Base-by-base conservation (phyloP, 805 yeast genomes). In the Metschnikowia kunwiensis region DNA sequence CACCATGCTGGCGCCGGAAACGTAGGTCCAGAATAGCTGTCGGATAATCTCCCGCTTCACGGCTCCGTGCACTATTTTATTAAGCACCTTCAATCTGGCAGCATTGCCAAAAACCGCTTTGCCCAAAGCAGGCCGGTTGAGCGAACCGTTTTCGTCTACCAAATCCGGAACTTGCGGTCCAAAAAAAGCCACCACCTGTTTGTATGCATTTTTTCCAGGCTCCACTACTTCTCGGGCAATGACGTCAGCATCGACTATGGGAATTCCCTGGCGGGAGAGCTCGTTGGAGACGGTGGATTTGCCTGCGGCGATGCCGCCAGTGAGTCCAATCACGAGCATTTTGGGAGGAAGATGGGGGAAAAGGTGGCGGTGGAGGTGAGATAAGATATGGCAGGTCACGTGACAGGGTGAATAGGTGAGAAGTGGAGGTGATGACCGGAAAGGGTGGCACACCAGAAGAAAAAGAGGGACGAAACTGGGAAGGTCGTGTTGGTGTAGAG, bases 281-380 rank as follows among this genome's bases (percentile, higher is more conserved):
- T 74, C 58, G 12, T 63, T 54, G 0, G 96, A 86, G 0, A 86
- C 97, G 0, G 97, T 91, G 13, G 95, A 82, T 54, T 93, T 93
- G 3, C 99, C 99, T n/a, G 93, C 75, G 5, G 96, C 96, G 32
- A 93, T 93, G 1, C 97, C 96, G 2, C 99, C 99, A 0, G 98
- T 93, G n/a, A 93, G 73, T 1, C 99, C 99, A 5, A 93, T 74
- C 21, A 93, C 73, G 29, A 93, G 73, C 98, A 93, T 91, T 7
- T 20, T 12, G 5, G n/a, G n/a, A n/a, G n/a, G n/a, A n/a, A n/a
- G n/a, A n/a, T n/a, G n/a, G n/a, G n/a, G n/a, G n/a, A n/a, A n/a
- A n/a, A n/a, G n/a, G n/a, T n/a, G n/a, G n/a, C n/a, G n/a, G n/a
- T n/a, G n/a, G n/a, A 7, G 24, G 24, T 21, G 24, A 21, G n/a